Evolutionary conservation across 805 yeast genomes (phyloP), one percentile per base, ranked within the genome.

Genomic region (Kregervanrija fluxuum): DNA sequence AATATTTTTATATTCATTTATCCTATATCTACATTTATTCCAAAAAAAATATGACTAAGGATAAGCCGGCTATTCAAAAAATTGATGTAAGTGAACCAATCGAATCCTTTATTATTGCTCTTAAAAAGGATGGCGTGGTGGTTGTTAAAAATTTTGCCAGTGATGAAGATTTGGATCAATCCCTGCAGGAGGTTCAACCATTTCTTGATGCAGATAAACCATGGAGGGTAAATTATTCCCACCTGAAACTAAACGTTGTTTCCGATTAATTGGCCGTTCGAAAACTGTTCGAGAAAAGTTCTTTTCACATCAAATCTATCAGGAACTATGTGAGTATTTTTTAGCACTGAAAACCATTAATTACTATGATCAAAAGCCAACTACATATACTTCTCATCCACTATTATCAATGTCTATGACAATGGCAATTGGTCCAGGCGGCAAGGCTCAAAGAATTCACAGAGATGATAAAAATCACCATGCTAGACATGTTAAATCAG

Each of bases 171-270:
- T 37, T 54, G 14, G 53, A 44, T 14, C 17, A 44, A 12, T 44
- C 53, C 14, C 30, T 50, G 10, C 17, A 11, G 2, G 59, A 55
- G 34, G 50, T 55, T 6, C 48, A 50, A 28, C 56, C 58, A 10
- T 44, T 16, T 32, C 28, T 55, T 9, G 55, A 53, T 30, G 38
- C 42, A 8, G 58, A 55, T 36, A 44, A 43, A 30, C 50, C 52
- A 9, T 53, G 60, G 60, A 56, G 17, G 56, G 54, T 28, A 53
- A 55, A 33, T 43, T 55, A 13, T 55, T 55, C 43, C 60, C 60
- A 28, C 49, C 52, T 8, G 55, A 51, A 33, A 55, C 60, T 6
- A 54, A 46, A 37, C 40, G 56, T 30, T 43, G 51, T 36, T 47
- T 40, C 31, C 48, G 54, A 30, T 31, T 54, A 12, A 45, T 54